Evolutionary conservation across 2,329 filamentous ascomycete species (phyloP), one percentile per base, ranked within the genome.

Genomic region (Ophiocordyceps camponoti-saundersi): DNA sequence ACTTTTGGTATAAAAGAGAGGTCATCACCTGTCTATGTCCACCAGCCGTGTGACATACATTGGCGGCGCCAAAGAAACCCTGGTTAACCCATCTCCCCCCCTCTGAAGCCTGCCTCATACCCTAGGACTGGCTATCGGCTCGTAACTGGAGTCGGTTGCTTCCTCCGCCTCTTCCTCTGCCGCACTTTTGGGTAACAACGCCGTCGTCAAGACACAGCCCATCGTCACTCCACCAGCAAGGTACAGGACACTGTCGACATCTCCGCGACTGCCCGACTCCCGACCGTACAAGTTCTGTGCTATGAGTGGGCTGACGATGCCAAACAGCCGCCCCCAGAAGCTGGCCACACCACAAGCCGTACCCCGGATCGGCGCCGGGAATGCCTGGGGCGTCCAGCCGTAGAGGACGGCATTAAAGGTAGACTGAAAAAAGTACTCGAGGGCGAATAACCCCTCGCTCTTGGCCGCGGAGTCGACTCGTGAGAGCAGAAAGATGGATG

Each of bases 311-410:
- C 71, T 73, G 16, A 79, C 66, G 42, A 79, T 78, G 11, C 72
- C 70, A 51, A 75, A 75, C 22, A 79, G 47, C 2, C 75, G 58
- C 1, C 75, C 75, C 72, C 72, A 77, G 53, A 77, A 79, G 49
- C 70, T 72, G 2, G 74, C 72, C 13, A 77, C 50, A 0, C 76
- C 75, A 52, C 70, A 72, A 0, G 75, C 75, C 0, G 73, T 75
- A 3, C 73, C 75, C 0, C 74, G 63, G 42, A 72, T 64, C 0
- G 73, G 70, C 2, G 69, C 71, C 0, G 73, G 73, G 57, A 79
- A 78, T 0, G 72, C 71, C 52, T 79, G 73, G 0, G 75, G 75
- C 0, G 74, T 78, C 58, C 65, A 70, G 0, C 65, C 67, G 46
- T 68, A 71, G 42, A 62, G 47, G 0, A 61, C 59, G 10, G 51